Base-by-base conservation (phyloP, 2,329 filamentous ascomycete genomes). In the Sporothrix pallida region DNA sequence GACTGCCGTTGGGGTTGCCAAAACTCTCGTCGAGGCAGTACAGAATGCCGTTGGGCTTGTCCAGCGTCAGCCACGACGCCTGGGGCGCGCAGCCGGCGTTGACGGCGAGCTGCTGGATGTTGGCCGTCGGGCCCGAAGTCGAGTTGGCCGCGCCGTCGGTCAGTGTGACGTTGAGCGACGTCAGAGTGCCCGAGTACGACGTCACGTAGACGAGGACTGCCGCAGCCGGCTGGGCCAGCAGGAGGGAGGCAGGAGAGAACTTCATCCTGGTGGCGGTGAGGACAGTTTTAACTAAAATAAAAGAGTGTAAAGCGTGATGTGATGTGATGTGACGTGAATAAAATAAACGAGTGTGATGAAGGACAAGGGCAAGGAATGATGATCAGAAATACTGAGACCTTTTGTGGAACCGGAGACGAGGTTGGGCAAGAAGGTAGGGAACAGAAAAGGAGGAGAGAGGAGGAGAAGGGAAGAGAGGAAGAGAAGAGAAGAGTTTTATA, bases 11-110 rank as follows among this genome's bases (percentile, higher is more conserved):
- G n/a, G 81, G 78, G 4, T 79, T 76, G 26, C 79, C 79, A 62
- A 86, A 81, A 26, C 85, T 87, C 82, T 92, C 90, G 76, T 92
- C 86, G 62, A 88, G 77, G 80, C 89, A 92, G 81, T 88, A 90
- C 12, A 92, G 81, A 13, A 84, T 79, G 26, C 82, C 82, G 75
- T 85, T 83, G 63, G 81, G 78, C 73, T 83, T 80, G 78, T 89
- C 86, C 23, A 89, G 83, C 23, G 87, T 87, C 73, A 92, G 81
- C 89, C 90, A 92, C 12, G 88, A 87, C 5, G 90, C 87, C 74
- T 85, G 86, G 1, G 82, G 80, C 10, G 83, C 86, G 80, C 89
- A 91, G 48, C 81, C 82, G 70, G 82, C 83, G 26, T 83, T 83
- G 2, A 80, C 80, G 70, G 83, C 83, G 20, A 86, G 80, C 23